A percentile compares a stretch with the other conserved stretches of the same genome.
Conservation (phyloP, 352 stramenopile genomes). For the Phytophthora fragariaefolia region DNA sequence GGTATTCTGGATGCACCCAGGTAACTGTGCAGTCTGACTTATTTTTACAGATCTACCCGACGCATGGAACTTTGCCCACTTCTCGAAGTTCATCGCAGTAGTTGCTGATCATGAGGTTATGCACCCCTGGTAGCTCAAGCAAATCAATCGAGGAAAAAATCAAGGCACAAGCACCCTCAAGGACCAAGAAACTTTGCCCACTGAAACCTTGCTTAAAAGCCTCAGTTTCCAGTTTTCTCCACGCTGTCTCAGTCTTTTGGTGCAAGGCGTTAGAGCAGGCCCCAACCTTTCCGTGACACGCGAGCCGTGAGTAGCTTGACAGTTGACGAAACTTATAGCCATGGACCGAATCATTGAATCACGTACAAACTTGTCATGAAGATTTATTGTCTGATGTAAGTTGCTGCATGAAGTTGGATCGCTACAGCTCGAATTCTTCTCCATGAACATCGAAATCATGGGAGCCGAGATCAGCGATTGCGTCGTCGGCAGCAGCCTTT, state of each 20-base stretch:
- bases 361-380: too few species aligned
- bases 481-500: constrained; percentile 35
- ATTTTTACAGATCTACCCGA: background rate
- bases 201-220: background rate
- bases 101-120: background rate
- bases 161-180: constrained; percentile 2
- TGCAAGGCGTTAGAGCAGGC: background rate
- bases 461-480: constrained; percentile 18
- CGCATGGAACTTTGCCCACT: background rate
- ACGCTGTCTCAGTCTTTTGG: background rate
- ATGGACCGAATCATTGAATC: too few species aligned
- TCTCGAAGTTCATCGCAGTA: background rate
- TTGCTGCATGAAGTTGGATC: too few species aligned
- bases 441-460: constrained; percentile 37
- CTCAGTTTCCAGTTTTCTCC: background rate
- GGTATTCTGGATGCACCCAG: background rate
- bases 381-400: too few species aligned
- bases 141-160: constrained; percentile 12
- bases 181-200: background rate
- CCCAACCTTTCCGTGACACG: background rate
- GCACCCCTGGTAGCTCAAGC: background rate
- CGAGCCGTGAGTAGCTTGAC: too few species aligned
- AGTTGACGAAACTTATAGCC: too few species aligned
- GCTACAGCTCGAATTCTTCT: constrained; percentile 41
- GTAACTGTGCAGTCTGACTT: background rate